These are phyloP conservation scores for Aspergillus steynii DNA, from an alignment of 495 filamentous ascomycete genomes.

Conservation along the genomic window DNA sequence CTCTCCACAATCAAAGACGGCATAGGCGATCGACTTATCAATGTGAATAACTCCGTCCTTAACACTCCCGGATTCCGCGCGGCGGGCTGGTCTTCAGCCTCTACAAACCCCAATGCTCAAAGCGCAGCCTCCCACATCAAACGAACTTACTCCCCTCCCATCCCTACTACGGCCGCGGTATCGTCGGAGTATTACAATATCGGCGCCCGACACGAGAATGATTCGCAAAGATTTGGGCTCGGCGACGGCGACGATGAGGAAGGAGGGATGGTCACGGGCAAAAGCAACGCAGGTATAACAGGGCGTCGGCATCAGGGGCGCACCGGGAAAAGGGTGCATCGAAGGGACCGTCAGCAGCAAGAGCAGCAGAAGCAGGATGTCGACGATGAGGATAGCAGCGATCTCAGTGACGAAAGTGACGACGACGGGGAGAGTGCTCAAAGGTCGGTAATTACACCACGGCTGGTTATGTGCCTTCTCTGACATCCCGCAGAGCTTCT, in stretches of 20 bases:
- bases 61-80: conserved; percentile 95
- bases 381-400: conserved; percentile 96
- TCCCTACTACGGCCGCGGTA: conserved; percentile 73
- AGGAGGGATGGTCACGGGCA: conserved; percentile 77
- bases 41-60: conserved; percentile 83
- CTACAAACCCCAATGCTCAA: conserved; percentile 39
- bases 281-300: conserved; percentile 70
- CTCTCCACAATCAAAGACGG: conserved; percentile 90
- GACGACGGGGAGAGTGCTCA: conserved; percentile 68
- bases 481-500: conserved; percentile 44
- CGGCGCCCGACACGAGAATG: conserved; percentile 33
- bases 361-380: conserved; percentile 65
- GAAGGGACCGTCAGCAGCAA: conserved; percentile 44
- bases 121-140: conserved; percentile 66
- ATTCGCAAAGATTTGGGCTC: conserved; percentile 30
- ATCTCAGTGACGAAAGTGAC: conserved; percentile 94
- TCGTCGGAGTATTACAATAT: conserved; percentile 77
- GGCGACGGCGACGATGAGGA: conserved; percentile 77
- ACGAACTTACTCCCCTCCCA: conserved; percentile 92
- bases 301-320: conserved; percentile 61
- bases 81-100: conserved; percentile 84
- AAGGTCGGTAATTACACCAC: conserved; percentile 30
- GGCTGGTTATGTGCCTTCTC: conserved; percentile 6
- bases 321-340: conserved; percentile 46
- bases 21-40: conserved; percentile 93